Evolutionary conservation across 306 rosid species (phyloP).

Genomic region (Quillaja saponaria): DNA sequence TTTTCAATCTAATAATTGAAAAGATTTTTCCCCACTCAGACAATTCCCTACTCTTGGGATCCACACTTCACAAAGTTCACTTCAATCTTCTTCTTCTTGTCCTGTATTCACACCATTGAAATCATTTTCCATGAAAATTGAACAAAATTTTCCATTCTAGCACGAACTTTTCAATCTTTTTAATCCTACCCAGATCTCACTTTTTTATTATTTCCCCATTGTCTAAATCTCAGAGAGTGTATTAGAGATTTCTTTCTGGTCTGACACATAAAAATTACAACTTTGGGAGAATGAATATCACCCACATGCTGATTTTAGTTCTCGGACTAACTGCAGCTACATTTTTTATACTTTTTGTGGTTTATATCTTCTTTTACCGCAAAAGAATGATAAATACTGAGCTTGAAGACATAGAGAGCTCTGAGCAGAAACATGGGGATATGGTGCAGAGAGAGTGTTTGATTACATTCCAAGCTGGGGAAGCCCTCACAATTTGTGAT

Average conservation of each 20-base stretch:
- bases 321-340: conserved; percentile 40
- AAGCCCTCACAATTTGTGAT: conserved; percentile 70
- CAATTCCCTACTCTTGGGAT: conserved; percentile 37
- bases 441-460: conserved; percentile 53
- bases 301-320: conserved; percentile 53
- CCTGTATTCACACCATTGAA: conserved; percentile 32
- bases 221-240: conserved; percentile 9
- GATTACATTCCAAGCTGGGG: conserved; percentile 67
- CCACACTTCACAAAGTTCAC: conserved; percentile 42
- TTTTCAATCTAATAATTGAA: conserved; percentile 34
- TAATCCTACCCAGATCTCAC: conserved; percentile 44
- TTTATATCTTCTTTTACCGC: conserved; percentile 46
- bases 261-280: conserved; percentile 10
- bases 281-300: conserved; percentile 36
- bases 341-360: conserved; percentile 40
- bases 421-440: conserved; percentile 42
- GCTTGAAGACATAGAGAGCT: conserved; percentile 55
- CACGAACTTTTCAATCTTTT: conserved; percentile 11
- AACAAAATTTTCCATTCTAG: conserved; percentile 23
- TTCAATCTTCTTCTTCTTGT: conserved; percentile 48
- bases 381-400: conserved; percentile 37
- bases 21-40: conserved; percentile 11
- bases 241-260: conserved; percentile 10
- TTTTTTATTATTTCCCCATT: conserved; percentile 21
- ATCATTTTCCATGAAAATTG: neutral